phyloP scores from a whole-genome alignment of 371 early-diverging fungal genomes.

The Mortierella sp. region DNA sequence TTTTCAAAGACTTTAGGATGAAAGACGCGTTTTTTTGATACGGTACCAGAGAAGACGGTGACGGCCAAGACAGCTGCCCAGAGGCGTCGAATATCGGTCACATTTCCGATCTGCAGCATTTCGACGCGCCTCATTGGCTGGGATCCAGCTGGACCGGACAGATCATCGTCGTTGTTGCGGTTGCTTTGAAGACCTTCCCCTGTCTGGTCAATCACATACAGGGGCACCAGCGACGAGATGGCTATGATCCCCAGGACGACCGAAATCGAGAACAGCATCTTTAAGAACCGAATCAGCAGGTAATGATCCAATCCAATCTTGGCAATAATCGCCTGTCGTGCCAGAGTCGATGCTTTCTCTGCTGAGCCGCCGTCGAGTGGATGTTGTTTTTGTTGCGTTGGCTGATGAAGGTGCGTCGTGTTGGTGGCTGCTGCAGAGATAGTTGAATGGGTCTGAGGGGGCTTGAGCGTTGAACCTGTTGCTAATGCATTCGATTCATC shows the following conservation, averaged over 20 bases:
- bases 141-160: background rate
- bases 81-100: constrained; percentile 21
- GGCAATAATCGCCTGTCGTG: constrained; percentile 19
- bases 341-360: background rate
- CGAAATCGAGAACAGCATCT: constrained; percentile 30
- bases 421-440: background rate
- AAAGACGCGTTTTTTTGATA: background rate
- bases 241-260: constrained; percentile 11
- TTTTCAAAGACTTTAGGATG: too few species aligned
- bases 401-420: too few species aligned
- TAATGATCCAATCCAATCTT: constrained; percentile 41
- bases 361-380: background rate
- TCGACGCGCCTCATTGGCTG: constrained; percentile 14
- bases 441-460: background rate
- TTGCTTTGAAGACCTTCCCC: constrained; percentile 18
- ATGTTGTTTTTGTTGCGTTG: too few species aligned
- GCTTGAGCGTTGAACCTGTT: background rate
- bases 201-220: constrained; percentile 23
- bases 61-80: constrained; percentile 25
- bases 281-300: constrained; percentile 35
- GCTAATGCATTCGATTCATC: background rate
- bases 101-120: constrained; percentile 33
- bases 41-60: constrained; percentile 13
- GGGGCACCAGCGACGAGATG: constrained; percentile 16
- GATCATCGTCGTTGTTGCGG: too few species aligned